A percentile compares a stretch with the other conserved stretches of the same genome.
phyloP scores from a whole-genome alignment of 306 rosid species.

The Medicago arabica region DNA sequence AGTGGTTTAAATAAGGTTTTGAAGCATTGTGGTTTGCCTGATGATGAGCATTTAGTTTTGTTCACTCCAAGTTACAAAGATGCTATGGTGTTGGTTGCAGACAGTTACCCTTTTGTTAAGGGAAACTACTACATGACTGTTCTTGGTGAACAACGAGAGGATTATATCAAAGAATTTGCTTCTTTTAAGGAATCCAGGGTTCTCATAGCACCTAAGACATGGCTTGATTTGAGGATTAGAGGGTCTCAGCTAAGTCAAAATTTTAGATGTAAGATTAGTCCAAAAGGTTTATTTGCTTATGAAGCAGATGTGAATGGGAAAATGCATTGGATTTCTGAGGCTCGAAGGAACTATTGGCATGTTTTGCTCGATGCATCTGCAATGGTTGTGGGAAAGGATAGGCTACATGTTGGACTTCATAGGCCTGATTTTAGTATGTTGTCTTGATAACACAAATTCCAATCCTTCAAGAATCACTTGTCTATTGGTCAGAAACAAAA shows the following conservation, averaged over 20 bases:
- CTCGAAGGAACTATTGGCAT: slow-evolving; percentile 81
- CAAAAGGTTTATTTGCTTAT: slow-evolving; percentile 79
- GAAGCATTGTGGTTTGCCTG: slow-evolving; percentile 73
- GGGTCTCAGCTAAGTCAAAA: slow-evolving; percentile 80
- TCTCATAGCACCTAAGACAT: slow-evolving; percentile 58
- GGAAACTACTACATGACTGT: slow-evolving; percentile 67
- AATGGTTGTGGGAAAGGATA: slow-evolving; percentile 63
- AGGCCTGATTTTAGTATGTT: slow-evolving; percentile 79
- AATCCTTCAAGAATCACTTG: slow-evolving; percentile 76
- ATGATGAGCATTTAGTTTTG: slow-evolving; percentile 69
- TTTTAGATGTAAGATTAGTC: slow-evolving; percentile 69
- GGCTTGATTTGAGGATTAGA: slow-evolving; percentile 78
- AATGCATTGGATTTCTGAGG: slow-evolving; percentile 85
- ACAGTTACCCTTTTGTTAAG: slow-evolving; percentile 72
- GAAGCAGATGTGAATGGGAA: slow-evolving; percentile 69
- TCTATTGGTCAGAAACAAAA: slow-evolving; percentile 75
- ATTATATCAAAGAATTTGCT: slow-evolving; percentile 65
- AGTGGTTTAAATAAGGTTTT: slow-evolving; percentile 69
- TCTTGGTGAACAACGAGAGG: slow-evolving; percentile 53
- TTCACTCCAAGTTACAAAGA: slow-evolving; percentile 65
- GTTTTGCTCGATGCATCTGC: slow-evolving; percentile 84
- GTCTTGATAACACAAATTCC: slow-evolving; percentile 68
- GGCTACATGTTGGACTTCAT: slow-evolving; percentile 65
- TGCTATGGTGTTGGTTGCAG: slow-evolving; percentile 75
- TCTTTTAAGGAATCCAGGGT: slow-evolving; percentile 65